Percentiles rank a stretch among this genome's conserved stretches.
Evolutionary conservation across 2,329 filamentous ascomycete species (phyloP).

Genomic region (Colletotrichum incanum): DNA sequence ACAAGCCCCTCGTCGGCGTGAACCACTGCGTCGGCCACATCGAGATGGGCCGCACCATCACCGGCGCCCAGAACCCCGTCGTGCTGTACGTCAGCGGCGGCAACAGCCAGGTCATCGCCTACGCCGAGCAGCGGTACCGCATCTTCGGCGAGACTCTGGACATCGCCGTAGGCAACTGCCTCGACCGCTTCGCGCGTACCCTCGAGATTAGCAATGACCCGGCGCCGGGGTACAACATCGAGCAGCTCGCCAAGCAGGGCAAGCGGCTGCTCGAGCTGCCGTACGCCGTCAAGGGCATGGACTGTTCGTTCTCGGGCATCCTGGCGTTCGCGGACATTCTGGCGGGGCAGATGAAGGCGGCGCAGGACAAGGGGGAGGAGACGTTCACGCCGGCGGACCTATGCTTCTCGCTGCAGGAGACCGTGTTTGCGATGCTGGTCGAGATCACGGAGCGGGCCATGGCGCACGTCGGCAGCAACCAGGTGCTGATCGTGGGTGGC

Average conservation of each 20-base stretch:
- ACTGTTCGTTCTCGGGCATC: constrained; percentile 96
- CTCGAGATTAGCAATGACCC: constrained; percentile 95
- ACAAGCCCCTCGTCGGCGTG: constrained; percentile 89
- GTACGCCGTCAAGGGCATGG: constrained; percentile 99
- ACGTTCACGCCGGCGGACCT: constrained; percentile 85
- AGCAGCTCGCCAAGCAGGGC: constrained; percentile 87
- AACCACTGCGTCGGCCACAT: constrained; percentile 99
- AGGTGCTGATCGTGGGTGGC: constrained; percentile 95
- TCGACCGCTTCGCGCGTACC: constrained; percentile 95
- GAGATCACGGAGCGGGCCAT: constrained; percentile 99
- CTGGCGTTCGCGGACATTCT: constrained; percentile 86
- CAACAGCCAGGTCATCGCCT: constrained; percentile 98
- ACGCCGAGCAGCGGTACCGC: constrained; percentile 92
- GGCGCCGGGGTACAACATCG: constrained; percentile 97
- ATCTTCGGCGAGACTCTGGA: constrained; percentile 99
- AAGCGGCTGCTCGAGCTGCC: constrained; percentile 87
- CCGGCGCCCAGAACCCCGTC: constrained; percentile 90
- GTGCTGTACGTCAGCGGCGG: constrained; percentile 96
- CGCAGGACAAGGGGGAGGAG: constrained; percentile 65
- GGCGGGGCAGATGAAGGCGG: constrained; percentile 74
- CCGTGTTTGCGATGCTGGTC: constrained; percentile 95
- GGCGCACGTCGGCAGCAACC: constrained; percentile 92
- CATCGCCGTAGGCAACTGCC: constrained; percentile 97
- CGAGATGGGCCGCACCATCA: constrained; percentile 97
- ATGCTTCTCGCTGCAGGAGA: constrained; percentile 96